phyloP scores from a whole-genome alignment of 208 protist genomes.

The Wallacemonas sp. region DNA sequence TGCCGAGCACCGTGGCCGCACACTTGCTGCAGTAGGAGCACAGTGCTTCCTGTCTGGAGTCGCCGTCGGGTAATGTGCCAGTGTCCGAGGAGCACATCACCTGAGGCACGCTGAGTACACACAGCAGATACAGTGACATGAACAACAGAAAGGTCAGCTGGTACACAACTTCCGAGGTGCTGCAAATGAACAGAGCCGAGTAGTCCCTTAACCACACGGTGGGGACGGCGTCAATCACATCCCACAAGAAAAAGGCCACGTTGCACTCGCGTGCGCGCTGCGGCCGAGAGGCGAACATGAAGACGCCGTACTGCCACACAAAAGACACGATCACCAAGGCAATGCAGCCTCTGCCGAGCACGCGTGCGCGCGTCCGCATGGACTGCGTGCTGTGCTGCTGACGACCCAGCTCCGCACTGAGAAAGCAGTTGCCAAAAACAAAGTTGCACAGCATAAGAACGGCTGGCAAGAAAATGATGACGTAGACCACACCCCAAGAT shows the following conservation, averaged over 20 bases:
- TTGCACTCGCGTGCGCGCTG: conserved; percentile 28
- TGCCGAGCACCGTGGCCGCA: conserved; percentile 29
- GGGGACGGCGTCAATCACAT: conserved; percentile 35
- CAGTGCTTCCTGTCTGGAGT: neutral
- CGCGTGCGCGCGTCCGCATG: conserved; percentile 21
- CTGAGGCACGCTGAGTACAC: conserved; percentile 53
- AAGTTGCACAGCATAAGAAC: conserved; percentile 62
- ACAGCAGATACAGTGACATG: conserved; percentile 35
- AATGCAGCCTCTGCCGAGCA: conserved; percentile 34
- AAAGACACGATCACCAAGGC: conserved; percentile 42
- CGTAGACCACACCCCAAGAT: conserved; percentile 65
- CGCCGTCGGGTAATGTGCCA: neutral
- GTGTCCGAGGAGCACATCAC: neutral
- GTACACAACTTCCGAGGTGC: conserved; percentile 28
- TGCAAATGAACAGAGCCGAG: conserved; percentile 24
- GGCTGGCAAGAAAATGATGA: conserved; percentile 42
- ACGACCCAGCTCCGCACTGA: conserved; percentile 44
- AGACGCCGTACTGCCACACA: conserved; percentile 61
- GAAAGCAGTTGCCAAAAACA: conserved; percentile 63
- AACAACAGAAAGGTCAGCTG: conserved; percentile 31
- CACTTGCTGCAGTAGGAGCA: conserved; percentile 47
- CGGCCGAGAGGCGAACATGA: conserved; percentile 43
- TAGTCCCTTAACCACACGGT: neutral
- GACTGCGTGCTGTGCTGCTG: conserved; percentile 34
- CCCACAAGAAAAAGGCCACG: conserved; percentile 31